A percentile compares a stretch with the other conserved stretches of the same genome.
phyloP scores from a whole-genome alignment of 1,284 basidiomycete species.

The Ceratobasidium theobromae region DNA sequence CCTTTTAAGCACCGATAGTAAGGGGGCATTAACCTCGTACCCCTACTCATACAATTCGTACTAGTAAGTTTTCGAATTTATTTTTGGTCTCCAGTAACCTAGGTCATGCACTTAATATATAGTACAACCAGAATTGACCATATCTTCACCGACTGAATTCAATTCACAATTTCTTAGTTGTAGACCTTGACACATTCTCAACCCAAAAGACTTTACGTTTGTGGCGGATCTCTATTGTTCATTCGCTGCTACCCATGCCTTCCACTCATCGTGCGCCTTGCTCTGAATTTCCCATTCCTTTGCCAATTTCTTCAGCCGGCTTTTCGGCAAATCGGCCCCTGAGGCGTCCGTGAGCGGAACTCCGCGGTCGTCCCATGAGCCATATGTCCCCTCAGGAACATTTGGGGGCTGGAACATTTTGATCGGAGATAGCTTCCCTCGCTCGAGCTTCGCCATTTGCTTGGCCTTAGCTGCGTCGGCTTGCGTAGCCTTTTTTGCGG shows the following conservation, averaged over 20 bases:
- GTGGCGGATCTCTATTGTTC: background rate
- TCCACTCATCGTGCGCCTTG: constrained; percentile 75
- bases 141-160: too few relatives aligned
- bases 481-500: constrained; percentile 75
- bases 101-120: too few relatives aligned
- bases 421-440: constrained; percentile 72
- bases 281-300: constrained; percentile 81
- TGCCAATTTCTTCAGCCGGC: constrained; percentile 71
- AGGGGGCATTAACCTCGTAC: too few relatives aligned
- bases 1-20: too few relatives aligned
- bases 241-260: constrained; percentile 32
- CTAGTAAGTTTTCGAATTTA: too few relatives aligned
- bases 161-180: background rate
- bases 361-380: constrained; percentile 82
- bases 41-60: too few relatives aligned
- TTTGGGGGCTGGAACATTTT: constrained; percentile 87
- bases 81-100: too few relatives aligned
- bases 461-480: constrained; percentile 75
- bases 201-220: background rate
- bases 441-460: constrained; percentile 76
- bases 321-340: constrained; percentile 87
- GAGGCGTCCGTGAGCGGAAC: constrained; percentile 81
- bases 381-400: constrained; percentile 65
- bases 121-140: too few relatives aligned
- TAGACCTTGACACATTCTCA: background rate